Base-by-base conservation (phyloP, 2,329 filamentous ascomycete species). In the Onygena corvina region DNA sequence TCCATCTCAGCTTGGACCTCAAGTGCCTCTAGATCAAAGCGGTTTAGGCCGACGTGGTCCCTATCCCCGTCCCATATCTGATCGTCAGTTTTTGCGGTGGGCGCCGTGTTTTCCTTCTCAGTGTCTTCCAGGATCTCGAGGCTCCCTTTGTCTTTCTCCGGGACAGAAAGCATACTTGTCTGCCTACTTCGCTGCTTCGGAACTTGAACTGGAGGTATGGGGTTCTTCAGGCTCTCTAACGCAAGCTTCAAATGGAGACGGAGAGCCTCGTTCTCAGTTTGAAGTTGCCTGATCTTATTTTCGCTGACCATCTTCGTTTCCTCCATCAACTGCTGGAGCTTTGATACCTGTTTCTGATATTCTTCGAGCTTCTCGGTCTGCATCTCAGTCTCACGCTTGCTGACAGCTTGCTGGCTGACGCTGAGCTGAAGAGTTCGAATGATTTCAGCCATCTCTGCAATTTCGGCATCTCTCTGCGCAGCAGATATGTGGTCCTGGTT, bases 311-410 rank as follows among this genome's bases (percentile, higher is more conserved):
- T 83, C 52, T 84, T 80, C 54, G 83, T 84, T 69, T 98, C 92
- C 65, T 96, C 89, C 89, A 95, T 95, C 66, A 94, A 79, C 52
- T 89, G 81, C 66, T 96, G 88, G 84, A 98, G 88, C 50, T 83
- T 79, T 44, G 80, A 76, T 14, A 98, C 92, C 60, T 89, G 85
- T 56, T 81, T 81, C 70, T 98, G 92, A 67, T 96, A 98, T 65
- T 94, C 88, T 59, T 96, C 92, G 20, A 98, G 72, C 58, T 83
- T 83, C 64, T 92, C 86, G 55, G 88, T 86, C 56, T 86, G 81
- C 31, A 83, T 75, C 58, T 83, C 79, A 50, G 80, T 83, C 58
- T 89, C 86, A 5, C 66, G 61, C 63, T 86, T 83, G 67, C 92
- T 86, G 76, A 79, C 58, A 74, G 79, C 54, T 60, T 86, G 58